Percentiles rank a stretch among this genome's conserved stretches.
Evolutionary conservation across 768 basidiomycete species (phyloP).

Genomic region (Mycena indigotica): DNA sequence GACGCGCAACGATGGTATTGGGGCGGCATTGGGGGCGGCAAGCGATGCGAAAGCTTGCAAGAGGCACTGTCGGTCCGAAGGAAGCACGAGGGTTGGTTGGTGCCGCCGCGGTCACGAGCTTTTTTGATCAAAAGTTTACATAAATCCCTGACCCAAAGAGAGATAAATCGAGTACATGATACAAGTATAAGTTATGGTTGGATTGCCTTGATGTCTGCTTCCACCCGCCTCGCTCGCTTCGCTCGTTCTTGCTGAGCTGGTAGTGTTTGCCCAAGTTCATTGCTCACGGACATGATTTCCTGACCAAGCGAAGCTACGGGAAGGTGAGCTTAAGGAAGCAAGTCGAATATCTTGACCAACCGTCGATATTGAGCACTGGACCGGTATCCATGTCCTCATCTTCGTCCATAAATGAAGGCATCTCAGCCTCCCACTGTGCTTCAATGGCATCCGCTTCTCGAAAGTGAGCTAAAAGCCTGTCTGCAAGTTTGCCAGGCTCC

Average conservation of each 20-base stretch:
- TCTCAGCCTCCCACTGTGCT: slow-evolving; percentile 26
- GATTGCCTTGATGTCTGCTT: slow-evolving; percentile 52
- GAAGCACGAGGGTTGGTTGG: no score
- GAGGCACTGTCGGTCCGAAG: no score
- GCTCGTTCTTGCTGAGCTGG: slow-evolving; percentile 55
- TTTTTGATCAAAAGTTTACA: no score
- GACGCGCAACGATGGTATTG: no score
- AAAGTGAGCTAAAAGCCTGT: slow-evolving; percentile 33
- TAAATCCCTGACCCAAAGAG: no score
- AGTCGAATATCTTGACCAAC: slow-evolving; percentile 12
- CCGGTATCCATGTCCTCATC: not conserved
- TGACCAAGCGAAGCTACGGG: slow-evolving; percentile 4
- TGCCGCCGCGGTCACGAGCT: no score
- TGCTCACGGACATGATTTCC: slow-evolving; percentile 10
- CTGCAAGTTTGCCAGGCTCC: slow-evolving; percentile 56
- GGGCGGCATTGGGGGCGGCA: no score
- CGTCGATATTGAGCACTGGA: slow-evolving; percentile 21
- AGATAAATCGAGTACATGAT: slow-evolving; percentile 21
- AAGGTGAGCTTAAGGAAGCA: not conserved
- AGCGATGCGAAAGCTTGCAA: no score
- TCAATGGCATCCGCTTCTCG: slow-evolving; percentile 36
- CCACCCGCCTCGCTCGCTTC: slow-evolving; percentile 45
- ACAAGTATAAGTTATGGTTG: slow-evolving; percentile 24
- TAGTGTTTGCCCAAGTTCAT: slow-evolving; percentile 41
- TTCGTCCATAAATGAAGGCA: slow-evolving; percentile 3